phyloP scores from a whole-genome alignment of 2,329 filamentous ascomycete genomes.

The Arthrobotrys conoides region DNA sequence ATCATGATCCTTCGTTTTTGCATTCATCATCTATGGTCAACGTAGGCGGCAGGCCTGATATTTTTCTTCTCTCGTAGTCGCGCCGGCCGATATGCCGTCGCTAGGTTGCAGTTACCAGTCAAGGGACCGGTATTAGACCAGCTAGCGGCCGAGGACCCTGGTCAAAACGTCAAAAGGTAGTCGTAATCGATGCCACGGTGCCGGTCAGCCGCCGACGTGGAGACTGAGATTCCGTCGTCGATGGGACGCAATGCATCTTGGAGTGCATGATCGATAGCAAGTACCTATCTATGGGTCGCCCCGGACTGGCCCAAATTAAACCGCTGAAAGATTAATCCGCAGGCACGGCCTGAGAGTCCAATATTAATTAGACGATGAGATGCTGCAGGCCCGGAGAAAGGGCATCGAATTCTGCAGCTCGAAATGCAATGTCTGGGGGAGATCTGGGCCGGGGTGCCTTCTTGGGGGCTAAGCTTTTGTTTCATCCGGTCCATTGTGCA shows the following conservation, averaged over 20 bases:
- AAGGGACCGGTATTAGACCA: slow-evolving; percentile 10
- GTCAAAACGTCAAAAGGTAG: slow-evolving; percentile 36
- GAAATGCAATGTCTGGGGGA: slow-evolving; percentile 12
- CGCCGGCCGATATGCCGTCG: slow-evolving; percentile 47
- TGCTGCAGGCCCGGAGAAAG: slow-evolving; percentile 4
- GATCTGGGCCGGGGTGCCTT: slow-evolving; percentile 44
- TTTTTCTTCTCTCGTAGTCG: slow-evolving; percentile 38
- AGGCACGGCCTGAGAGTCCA: slow-evolving; percentile 7
- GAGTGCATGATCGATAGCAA: neutral
- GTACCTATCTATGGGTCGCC: neutral
- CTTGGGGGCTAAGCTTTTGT: slow-evolving; percentile 50
- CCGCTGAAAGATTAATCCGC: slow-evolving; percentile 27
- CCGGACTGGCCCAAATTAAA: neutral
- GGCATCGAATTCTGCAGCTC: slow-evolving; percentile 29
- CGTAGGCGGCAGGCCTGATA: slow-evolving; percentile 14
- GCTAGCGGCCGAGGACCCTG: slow-evolving; percentile 51
- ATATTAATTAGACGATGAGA: slow-evolving; percentile 9
- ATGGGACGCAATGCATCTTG: slow-evolving; percentile 12
- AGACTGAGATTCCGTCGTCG: neutral
- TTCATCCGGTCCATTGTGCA: slow-evolving; percentile 36
- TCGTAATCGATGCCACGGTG: slow-evolving; percentile 41
- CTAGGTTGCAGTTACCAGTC: slow-evolving; percentile 20
- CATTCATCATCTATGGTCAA: neutral
- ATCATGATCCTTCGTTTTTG: neutral
- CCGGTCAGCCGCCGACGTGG: slow-evolving; percentile 35